Evolutionary conservation across 345 rosid species (phyloP), one percentile per base, ranked within the genome.

Genomic region (Sonneratia alba): DNA sequence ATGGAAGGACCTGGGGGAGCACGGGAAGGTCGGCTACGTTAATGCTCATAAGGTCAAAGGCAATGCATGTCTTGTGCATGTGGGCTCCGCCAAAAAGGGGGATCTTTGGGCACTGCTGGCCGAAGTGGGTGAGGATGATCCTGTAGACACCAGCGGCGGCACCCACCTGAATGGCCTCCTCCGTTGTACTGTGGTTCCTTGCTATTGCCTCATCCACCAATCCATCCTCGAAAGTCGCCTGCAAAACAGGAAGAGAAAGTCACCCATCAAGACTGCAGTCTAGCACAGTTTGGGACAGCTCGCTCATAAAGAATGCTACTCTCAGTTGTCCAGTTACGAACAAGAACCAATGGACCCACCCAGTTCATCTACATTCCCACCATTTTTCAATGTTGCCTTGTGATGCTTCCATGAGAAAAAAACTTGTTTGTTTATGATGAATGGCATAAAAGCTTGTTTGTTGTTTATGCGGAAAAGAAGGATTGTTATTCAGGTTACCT

Each of bases 141-240:
- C 93, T 83, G 72, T 94, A 91, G 22, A 75, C 97, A n/a, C 88
- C 91, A 0, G 95, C 96, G 0, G 87, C 70, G 16, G 85, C 75
- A 15, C 98, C 96, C 7, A 87, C 81, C 66, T 87, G 93, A 24
- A 94, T 85, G 22, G 98, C 97, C 85, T 94, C 98, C 82, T 85
- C 85, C 3, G 97, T 91, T 8, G 98, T 94, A 88, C 98, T 91
- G 84, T 94, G 98, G 87, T 90, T 94, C 74, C 78, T 88, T 0
- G 92, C 93, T 40, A 91, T 72, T 19, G 98, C 98, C 77, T 94
- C 97, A 19, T 94, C 97, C 79, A 81, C 79, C 93, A 94, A 76
- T 4, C 81, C 88, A 71, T 91, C 98, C 83, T 94, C 98, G 72
- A 94, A 94, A 4, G 98, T 94, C 0, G 98, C 98, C 98, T 93